phyloP scores from a whole-genome alignment of 768 basidiomycete species.

The Sarcomyxa edulis region DNA sequence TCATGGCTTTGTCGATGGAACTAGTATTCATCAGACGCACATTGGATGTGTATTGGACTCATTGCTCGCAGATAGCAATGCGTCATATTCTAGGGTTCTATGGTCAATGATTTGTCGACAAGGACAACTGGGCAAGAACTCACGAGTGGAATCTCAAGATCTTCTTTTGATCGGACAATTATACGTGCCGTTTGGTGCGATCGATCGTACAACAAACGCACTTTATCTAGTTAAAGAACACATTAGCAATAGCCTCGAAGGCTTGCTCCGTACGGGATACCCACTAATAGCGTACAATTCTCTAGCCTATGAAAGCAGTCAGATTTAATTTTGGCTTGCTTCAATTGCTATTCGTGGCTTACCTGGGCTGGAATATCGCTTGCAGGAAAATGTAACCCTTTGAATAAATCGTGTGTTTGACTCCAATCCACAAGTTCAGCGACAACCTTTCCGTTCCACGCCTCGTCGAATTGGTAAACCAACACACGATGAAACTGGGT shows the following conservation, averaged over 20 bases:
- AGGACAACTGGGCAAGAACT: constrained; percentile 12
- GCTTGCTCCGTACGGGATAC: too few species aligned
- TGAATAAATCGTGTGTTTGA: constrained; percentile 66
- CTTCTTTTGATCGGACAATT: constrained; percentile 54
- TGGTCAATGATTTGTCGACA: not conserved
- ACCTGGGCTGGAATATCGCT: constrained; percentile 66
- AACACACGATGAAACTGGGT: constrained; percentile 80
- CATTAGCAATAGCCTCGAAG: not conserved
- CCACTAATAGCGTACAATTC: constrained; percentile 63
- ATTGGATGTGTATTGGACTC: constrained; percentile 83
- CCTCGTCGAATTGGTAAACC: constrained; percentile 78
- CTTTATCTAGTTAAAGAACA: constrained; percentile 47
- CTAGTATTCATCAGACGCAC: constrained; percentile 27
- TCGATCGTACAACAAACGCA: constrained; percentile 71
- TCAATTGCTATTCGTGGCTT: constrained; percentile 13
- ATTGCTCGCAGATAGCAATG: constrained; percentile 82
- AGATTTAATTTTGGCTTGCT: not conserved
- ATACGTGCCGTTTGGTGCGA: constrained; percentile 69
- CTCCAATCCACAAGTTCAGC: constrained; percentile 79
- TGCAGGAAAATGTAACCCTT: constrained; percentile 68
- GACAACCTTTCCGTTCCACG: constrained; percentile 76
- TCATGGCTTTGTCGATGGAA: constrained; percentile 7
- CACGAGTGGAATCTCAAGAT: constrained; percentile 65
- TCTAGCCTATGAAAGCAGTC: constrained; percentile 63
- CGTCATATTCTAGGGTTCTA: constrained; percentile 66